phyloP scores from a whole-genome alignment of 2,329 filamentous ascomycete genomes.

The Colletotrichum higginsianum region DNA sequence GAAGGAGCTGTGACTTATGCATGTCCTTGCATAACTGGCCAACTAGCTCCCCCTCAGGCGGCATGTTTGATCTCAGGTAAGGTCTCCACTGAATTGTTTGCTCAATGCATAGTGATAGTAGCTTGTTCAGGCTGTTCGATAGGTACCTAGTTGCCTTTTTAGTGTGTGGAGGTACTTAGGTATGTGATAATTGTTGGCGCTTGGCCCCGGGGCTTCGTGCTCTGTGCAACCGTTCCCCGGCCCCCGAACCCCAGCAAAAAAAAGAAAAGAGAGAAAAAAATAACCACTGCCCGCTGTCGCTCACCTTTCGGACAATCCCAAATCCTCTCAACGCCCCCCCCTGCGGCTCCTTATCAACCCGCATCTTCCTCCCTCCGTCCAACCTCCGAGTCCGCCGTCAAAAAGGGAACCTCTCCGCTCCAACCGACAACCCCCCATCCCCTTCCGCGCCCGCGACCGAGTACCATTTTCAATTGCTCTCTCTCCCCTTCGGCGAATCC shows the following conservation, averaged over 20 bases:
- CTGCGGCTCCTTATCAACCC: slow-evolving; percentile 37
- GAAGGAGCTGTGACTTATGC: not conserved
- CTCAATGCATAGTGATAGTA: not conserved
- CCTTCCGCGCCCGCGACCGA: not conserved
- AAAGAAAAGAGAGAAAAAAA: slow-evolving; percentile 3
- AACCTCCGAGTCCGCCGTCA: slow-evolving; percentile 16
- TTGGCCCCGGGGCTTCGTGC: not conserved
- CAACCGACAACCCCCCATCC: not conserved
- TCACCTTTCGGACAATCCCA: slow-evolving; percentile 35
- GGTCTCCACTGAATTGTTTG: not conserved
- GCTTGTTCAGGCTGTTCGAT: not conserved
- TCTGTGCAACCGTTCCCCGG: slow-evolving; percentile 21
- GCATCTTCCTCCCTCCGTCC: slow-evolving; percentile 16
- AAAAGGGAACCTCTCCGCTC: slow-evolving; percentile 34
- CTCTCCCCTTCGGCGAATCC: not conserved
- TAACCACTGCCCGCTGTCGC: slow-evolving; percentile 26
- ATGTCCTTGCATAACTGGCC: slow-evolving; percentile 8
- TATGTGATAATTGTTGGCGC: not conserved
- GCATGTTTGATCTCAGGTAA: not conserved
- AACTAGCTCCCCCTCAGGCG: not conserved
- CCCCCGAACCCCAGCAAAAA: not conserved
- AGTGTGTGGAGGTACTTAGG: too few relatives aligned
- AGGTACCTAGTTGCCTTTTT: not conserved
- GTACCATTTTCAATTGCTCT: slow-evolving; percentile 3
- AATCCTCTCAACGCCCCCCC: slow-evolving; percentile 38